Conservation (phyloP, 805 yeast genomes). For the Cyberlindnera mycetangii region DNA sequence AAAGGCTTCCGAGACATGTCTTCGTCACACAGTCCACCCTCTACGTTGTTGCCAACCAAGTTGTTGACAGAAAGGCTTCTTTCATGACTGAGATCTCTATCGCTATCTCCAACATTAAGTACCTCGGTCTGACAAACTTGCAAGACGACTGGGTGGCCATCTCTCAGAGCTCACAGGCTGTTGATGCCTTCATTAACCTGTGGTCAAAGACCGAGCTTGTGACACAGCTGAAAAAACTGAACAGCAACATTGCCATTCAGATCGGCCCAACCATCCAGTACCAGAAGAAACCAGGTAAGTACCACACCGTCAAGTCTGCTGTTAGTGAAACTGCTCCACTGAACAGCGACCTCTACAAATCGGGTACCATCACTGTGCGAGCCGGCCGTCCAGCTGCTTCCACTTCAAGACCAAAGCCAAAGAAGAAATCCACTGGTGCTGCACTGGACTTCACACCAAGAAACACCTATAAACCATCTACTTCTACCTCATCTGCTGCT, state of each 20-base stretch:
- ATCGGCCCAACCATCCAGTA: conserved; percentile 75
- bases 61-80: conserved; percentile 57
- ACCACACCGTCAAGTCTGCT: conserved; percentile 69
- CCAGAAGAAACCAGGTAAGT: conserved; percentile 85
- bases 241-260: conserved; percentile 54
- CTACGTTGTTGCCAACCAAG: conserved; percentile 69
- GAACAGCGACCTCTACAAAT: conserved; percentile 75
- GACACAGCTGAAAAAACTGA: conserved; percentile 64
- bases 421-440: conserved; percentile 37
- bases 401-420: conserved; percentile 72
- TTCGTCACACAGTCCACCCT: conserved; percentile 62
- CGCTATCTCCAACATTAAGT: conserved; percentile 55
- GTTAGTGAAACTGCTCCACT: conserved; percentile 61
- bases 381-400: conserved; percentile 76
- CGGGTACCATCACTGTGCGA: conserved; percentile 79
- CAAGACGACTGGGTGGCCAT: conserved; percentile 93
- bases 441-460: conserved; percentile 31
- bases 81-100: conserved; percentile 64
- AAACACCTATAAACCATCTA: conserved; percentile 15
- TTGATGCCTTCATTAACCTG: conserved; percentile 80
- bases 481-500: conserved; percentile 1
- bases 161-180: conserved; percentile 36
- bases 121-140: conserved; percentile 64
- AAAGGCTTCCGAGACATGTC: conserved; percentile 68
- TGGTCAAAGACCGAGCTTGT: conserved; percentile 87